phyloP scores from a whole-genome alignment of 257 asterid species.

The Solanum raphanifolium region DNA sequence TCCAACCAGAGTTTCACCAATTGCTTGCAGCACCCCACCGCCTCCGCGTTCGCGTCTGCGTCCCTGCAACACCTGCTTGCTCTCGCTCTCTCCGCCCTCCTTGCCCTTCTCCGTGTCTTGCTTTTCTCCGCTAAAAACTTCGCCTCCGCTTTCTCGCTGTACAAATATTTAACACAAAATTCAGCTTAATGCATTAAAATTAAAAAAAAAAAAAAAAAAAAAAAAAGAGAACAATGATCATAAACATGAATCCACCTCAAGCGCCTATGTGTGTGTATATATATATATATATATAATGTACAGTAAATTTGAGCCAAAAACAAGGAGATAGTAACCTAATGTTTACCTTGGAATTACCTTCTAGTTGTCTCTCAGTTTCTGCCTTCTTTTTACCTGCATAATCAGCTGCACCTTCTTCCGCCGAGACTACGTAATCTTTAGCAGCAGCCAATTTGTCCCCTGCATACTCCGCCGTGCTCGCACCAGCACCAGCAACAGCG shows the following conservation, averaged over 20 bases:
- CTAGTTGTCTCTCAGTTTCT: conserved; percentile 31
- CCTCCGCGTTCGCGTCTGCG: too few species aligned
- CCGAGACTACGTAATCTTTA: conserved; percentile 38
- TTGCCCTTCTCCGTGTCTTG: background rate
- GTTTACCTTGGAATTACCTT: conserved; percentile 23
- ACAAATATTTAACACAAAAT: background rate
- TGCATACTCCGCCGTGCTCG: conserved; percentile 19
- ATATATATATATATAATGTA: background rate
- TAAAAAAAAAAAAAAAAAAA: background rate
- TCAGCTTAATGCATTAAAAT: background rate
- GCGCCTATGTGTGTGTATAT: too few species aligned
- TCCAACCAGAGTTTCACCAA: background rate
- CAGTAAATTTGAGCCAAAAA: background rate
- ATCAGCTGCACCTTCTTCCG: conserved; percentile 50
- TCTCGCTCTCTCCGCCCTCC: background rate
- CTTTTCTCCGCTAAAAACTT: background rate
- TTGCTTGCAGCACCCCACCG: background rate
- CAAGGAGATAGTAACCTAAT: background rate
- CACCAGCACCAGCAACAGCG: conserved; percentile 54
- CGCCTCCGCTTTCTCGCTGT: conserved; percentile 11
- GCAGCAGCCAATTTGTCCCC: conserved; percentile 47
- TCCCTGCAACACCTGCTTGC: background rate
- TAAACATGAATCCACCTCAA: background rate
- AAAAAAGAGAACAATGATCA: background rate
- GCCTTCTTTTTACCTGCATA: conserved; percentile 53